These are phyloP conservation scores for Suillus cothurnatus DNA, from an alignment of 768 basidiomycete genomes.

Conservation along the genomic window DNA sequence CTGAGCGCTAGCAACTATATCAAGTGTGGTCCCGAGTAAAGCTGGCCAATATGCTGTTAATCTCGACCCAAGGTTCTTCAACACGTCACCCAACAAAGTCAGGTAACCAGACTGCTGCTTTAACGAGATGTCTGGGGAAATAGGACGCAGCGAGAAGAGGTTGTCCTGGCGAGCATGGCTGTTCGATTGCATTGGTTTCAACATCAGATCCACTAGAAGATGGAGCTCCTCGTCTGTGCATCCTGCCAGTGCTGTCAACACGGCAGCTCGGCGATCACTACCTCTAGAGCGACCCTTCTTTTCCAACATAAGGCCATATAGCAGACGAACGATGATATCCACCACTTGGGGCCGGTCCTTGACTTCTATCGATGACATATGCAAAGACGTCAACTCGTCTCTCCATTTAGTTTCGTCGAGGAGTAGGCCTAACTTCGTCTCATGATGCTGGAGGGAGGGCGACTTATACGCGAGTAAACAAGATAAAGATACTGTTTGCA, in stretches of 20 bases:
- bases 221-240: conserved; percentile 75
- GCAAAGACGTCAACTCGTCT: conserved; percentile 79
- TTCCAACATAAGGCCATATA: conserved; percentile 90
- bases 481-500: conserved; percentile 75
- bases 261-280: conserved; percentile 68
- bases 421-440: conserved; percentile 67
- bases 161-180: conserved; percentile 24
- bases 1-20: conserved; percentile 69
- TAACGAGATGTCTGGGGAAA: conserved; percentile 39
- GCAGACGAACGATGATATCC: conserved; percentile 68
- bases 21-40: conserved; percentile 69
- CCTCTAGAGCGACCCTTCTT: conserved; percentile 68
- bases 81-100: conserved; percentile 79
- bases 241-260: conserved; percentile 68
- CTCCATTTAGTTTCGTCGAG: conserved; percentile 88
- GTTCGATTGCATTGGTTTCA: conserved; percentile 61
- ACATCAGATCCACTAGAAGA: conserved; percentile 85
- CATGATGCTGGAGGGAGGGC: conserved; percentile 50
- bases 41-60: conserved; percentile 72
- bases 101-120: conserved; percentile 86
- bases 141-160: conserved; percentile 33
- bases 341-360: conserved; percentile 67
- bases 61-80: conserved; percentile 80
- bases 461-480: conserved; percentile 86
- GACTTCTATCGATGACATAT: conserved; percentile 58